Evolutionary conservation across 495 filamentous ascomycete species (phyloP), one percentile per base, ranked within the genome.

Genomic region (Filosporella fistucella): DNA sequence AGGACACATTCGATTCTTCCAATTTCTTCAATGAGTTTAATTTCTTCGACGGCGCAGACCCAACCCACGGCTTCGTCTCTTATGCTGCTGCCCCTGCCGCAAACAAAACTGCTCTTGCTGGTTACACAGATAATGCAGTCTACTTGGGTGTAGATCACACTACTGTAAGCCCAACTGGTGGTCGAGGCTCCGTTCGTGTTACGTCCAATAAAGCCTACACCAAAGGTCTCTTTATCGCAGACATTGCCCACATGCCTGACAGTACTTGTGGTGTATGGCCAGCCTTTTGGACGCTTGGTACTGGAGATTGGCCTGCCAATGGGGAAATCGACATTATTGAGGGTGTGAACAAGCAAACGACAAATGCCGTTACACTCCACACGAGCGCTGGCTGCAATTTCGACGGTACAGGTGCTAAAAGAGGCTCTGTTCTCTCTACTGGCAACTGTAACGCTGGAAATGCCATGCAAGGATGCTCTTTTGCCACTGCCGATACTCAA

Each of bases 271-370:
- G 88, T 42, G 60, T 68, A 28, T 77, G 75, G 75, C 73, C 74
- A 0, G 74, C 75, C 13, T 75, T 71, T 54, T 95, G 89, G 87
- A 84, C 79, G 2, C 68, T 82, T 11, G 86, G 88, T 14, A 72
- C 75, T 5, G 41, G 41, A 18, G 7, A n/a, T 2, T 96, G 91
- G 91, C 91, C 89, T 0, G 61, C 65, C 10, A 71, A 76, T 28
- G 91, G 91, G 17, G 91, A 96, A 65, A 90, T 95, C 52, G 90
- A 96, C 70, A 89, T 96, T 55, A 83, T 96, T 61, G 89, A 96
- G 61, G 87, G 87, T 32, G 85, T 94, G 49, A 89, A 93, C 64
- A 56, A 68, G 26, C 72, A 82, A 40, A 64, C 70, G 0, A 67
- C 74, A 43, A 85, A 91, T 54, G 60, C 72, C 30, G 80, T 94